phyloP scores from a whole-genome alignment of 352 stramenopile species.

The Globisporangium parvum region DNA sequence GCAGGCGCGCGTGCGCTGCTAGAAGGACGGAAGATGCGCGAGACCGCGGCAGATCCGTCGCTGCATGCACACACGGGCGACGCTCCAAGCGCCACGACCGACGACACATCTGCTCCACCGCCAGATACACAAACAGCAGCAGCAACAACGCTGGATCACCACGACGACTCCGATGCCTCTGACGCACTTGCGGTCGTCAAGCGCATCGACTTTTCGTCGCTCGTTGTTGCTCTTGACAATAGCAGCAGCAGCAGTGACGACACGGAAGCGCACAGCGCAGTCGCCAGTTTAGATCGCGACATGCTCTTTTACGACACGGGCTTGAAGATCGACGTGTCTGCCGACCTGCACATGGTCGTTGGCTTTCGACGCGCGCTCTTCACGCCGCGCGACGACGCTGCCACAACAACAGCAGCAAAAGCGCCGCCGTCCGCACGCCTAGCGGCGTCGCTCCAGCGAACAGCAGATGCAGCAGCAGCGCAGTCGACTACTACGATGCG shows the following conservation, averaged over 20 bases:
- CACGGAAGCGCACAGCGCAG: neutral
- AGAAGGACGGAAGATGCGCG: no score
- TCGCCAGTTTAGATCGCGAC: slow-evolving; percentile 2
- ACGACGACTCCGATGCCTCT: slow-evolving; percentile 9
- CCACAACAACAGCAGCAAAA: slow-evolving; percentile 18
- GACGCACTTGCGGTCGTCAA: slow-evolving; percentile 20
- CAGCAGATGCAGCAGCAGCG: neutral
- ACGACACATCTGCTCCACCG: neutral
- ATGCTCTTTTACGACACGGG: slow-evolving; percentile 37
- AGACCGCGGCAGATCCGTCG: neutral
- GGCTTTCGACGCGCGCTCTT: slow-evolving; percentile 36
- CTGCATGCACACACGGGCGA: neutral
- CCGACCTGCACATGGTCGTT: slow-evolving; percentile 38
- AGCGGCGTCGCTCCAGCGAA: neutral
- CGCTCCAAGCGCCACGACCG: neutral
- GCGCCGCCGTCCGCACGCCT: neutral
- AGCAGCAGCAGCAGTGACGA: neutral
- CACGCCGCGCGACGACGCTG: slow-evolving; percentile 9
- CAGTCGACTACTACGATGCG: neutral
- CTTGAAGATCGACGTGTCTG: slow-evolving; percentile 48
- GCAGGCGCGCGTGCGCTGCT: no score
- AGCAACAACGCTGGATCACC: neutral
- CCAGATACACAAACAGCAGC: neutral
- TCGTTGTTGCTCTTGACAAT: slow-evolving; percentile 2
- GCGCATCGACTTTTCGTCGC: slow-evolving; percentile 21